phyloP scores from a whole-genome alignment of 441 rosid genomes.

The Cnidoscolus chayamansa region DNA sequence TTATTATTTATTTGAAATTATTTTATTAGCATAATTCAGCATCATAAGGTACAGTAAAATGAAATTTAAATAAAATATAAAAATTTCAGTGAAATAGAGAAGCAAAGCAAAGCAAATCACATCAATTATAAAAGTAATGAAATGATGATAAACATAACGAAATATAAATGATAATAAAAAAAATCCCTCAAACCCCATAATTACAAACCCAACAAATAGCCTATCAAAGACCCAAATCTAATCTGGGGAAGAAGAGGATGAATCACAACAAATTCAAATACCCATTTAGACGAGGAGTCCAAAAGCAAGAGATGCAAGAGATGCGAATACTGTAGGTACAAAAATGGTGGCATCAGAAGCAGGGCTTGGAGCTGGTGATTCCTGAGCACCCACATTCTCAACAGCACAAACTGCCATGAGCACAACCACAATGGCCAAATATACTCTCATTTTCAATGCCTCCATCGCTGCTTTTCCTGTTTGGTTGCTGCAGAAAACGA shows the following conservation, averaged over 20 bases:
- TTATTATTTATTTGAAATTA: no score
- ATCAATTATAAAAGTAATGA: not conserved
- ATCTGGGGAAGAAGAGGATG: not conserved
- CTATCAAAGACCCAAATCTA: not conserved
- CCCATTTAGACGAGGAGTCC: slow-evolving; percentile 27
- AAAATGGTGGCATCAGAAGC: slow-evolving; percentile 31
- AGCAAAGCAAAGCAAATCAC: slow-evolving; percentile 5
- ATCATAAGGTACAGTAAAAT: not conserved
- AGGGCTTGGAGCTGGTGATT: slow-evolving; percentile 41
- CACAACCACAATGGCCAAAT: slow-evolving; percentile 29
- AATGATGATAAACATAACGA: not conserved
- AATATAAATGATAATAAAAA: not conserved
- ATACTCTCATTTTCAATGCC: slow-evolving; percentile 41
- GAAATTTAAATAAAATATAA: not conserved
- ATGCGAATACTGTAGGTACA: slow-evolving; percentile 36
- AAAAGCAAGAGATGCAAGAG: slow-evolving; percentile 34
- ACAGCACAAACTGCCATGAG: slow-evolving; percentile 30
- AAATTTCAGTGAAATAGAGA: not conserved
- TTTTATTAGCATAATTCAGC: not conserved
- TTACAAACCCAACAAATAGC: not conserved
- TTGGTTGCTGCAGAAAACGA: not conserved
- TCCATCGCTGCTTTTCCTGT: slow-evolving; percentile 24
- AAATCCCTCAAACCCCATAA: not conserved
- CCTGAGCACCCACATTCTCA: slow-evolving; percentile 34
- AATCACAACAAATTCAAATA: not conserved